Conservation (phyloP, 805 yeast species). For the Priceomyces medius region DNA sequence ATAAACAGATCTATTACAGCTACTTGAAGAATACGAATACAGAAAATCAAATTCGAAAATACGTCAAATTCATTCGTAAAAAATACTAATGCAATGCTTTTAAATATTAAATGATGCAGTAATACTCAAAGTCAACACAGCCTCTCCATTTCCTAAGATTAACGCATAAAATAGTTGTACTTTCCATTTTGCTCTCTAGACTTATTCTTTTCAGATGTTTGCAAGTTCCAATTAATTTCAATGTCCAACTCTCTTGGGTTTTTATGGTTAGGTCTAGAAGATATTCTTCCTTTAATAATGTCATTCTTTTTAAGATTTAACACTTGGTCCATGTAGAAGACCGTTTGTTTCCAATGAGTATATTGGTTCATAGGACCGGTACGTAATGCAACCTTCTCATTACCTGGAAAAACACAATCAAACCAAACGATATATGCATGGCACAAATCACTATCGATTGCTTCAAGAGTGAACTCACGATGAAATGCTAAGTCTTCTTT, state of each 20-base stretch:
- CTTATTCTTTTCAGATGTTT: constrained; percentile 43
- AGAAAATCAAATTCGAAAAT: too few relatives aligned
- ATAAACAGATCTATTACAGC: too few relatives aligned
- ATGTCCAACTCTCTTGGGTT: constrained; percentile 93
- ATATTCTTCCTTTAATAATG: constrained; percentile 63
- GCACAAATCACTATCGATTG: constrained; percentile 74
- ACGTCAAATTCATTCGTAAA: background rate
- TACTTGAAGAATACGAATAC: too few relatives aligned
- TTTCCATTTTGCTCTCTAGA: constrained; percentile 59
- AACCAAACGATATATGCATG: constrained; percentile 95
- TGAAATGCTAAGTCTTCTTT: constrained; percentile 79
- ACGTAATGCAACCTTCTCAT: constrained; percentile 68
- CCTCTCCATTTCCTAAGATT: constrained; percentile 9
- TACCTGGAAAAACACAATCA: constrained; percentile 83
- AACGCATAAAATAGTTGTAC: constrained; percentile 72
- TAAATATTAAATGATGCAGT: background rate
- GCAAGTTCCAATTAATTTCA: constrained; percentile 58
- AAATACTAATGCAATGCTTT: background rate
- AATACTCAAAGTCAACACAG: background rate
- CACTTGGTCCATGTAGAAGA: constrained; percentile 83
- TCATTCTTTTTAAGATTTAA: constrained; percentile 78
- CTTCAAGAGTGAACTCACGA: constrained; percentile 65
- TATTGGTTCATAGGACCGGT: constrained; percentile 94
- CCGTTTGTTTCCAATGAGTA: constrained; percentile 99
- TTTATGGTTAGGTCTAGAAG: constrained; percentile 68